phyloP scores from a whole-genome alignment of 208 protist species.

The Acanthamoeba royreba region DNA sequence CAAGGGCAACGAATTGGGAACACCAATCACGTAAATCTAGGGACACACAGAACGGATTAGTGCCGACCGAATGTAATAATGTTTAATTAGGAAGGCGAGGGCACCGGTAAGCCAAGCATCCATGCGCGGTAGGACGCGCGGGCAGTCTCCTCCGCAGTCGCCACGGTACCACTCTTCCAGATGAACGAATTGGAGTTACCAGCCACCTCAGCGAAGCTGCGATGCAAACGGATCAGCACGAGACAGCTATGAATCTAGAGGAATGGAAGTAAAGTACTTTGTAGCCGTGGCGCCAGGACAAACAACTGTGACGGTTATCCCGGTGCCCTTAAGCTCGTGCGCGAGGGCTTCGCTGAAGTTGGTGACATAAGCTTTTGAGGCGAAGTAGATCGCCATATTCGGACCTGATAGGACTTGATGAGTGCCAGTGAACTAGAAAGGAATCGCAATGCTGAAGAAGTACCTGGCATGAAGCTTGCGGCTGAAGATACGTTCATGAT shows the following conservation, averaged over 20 bases:
- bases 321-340: not conserved
- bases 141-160: not conserved
- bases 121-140: not conserved
- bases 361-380: not conserved
- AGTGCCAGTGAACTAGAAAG: not conserved
- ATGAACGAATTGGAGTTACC: not conserved
- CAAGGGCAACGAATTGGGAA: not conserved
- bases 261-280: not conserved
- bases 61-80: not conserved
- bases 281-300: not conserved
- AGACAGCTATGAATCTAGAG: not conserved
- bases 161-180: not conserved
- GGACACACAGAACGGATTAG: not conserved
- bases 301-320: not conserved
- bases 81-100: not conserved
- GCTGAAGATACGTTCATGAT: conserved; percentile 7
- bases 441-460: not conserved
- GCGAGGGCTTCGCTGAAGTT: not conserved
- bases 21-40: not conserved
- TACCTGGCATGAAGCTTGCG: not conserved
- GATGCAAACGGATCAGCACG: not conserved
- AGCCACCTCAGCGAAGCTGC: not conserved
- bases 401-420: not conserved
- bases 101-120: conserved; percentile 1
- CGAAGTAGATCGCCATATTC: not conserved